Evolutionary conservation across 2,329 filamentous ascomycete genomes (phyloP).

Genomic region (Lecanicillium sp.): DNA sequence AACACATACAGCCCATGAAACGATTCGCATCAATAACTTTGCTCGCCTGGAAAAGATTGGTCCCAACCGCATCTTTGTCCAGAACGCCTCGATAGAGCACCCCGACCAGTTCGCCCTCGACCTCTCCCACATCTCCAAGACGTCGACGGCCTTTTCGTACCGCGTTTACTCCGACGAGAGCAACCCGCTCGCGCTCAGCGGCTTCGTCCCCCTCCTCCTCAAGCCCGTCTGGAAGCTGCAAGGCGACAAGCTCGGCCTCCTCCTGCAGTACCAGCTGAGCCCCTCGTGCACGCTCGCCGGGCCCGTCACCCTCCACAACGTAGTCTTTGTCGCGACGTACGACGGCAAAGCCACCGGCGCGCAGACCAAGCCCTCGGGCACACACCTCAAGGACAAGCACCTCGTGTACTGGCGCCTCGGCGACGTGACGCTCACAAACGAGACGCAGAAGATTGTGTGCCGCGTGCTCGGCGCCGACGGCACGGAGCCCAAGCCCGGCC

Average conservation of each 20-base stretch:
- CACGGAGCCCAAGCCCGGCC: constrained; percentile 63
- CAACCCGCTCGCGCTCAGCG: constrained; percentile 36
- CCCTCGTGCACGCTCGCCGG: constrained; percentile 48
- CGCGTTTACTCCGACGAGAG: constrained; percentile 67
- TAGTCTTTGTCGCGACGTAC: constrained; percentile 67
- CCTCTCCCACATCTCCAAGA: constrained; percentile 63
- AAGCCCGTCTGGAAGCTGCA: constrained; percentile 78
- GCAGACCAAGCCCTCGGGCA: constrained; percentile 75
- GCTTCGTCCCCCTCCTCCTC: constrained; percentile 67
- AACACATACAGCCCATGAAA: constrained; percentile 45
- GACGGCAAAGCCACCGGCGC: constrained; percentile 62
- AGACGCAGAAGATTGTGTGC: constrained; percentile 73
- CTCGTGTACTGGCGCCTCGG: constrained; percentile 76
- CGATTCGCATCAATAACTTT: constrained; percentile 83
- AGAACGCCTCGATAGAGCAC: constrained; percentile 56
- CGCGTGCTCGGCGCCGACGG: constrained; percentile 69
- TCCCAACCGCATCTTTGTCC: constrained; percentile 86
- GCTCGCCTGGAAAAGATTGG: constrained; percentile 83
- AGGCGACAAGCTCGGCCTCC: constrained; percentile 76
- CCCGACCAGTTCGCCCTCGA: constrained; percentile 78
- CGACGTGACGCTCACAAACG: constrained; percentile 62
- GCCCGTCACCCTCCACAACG: constrained; percentile 55
- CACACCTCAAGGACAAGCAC: constrained; percentile 69
- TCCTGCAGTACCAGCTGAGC: constrained; percentile 81
- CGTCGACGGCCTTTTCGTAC: constrained; percentile 86